Base-by-base conservation (phyloP, 2,329 filamentous ascomycete species). In the Colletotrichum truncatum region DNA sequence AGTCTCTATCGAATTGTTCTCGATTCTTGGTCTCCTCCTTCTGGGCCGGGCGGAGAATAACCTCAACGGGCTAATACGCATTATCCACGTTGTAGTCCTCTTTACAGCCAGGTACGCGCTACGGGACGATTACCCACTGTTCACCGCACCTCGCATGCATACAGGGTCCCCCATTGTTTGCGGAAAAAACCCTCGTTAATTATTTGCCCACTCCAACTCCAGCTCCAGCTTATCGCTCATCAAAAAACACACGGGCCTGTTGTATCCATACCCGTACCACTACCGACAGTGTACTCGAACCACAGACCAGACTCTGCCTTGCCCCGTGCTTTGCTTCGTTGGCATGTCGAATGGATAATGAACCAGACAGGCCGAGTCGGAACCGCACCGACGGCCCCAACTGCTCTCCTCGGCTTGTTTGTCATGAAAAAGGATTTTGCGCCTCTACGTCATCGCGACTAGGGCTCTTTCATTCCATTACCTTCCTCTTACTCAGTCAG, bases 81-180 rank as follows among this genome's bases (percentile, higher is more conserved):
- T 41, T 53, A 54, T 54, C 55, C 56, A 64, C 56, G 48, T 46
- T 54, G 38, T 59, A 25, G n/a, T n/a, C n/a, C 39, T 49, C 39
- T 28, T 36, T 30, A 57, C 36, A 12, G 25, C 21, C 54, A 59
- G 53, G 53, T 39, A 64, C 45, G 36, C 48, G 32, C 41, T 45
- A 32, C 62, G 41, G 54, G 41, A 49, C 38, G 28, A 30, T 45
- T 55, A 66, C 43, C 63, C 63, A 66, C 63, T 56, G 57, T 51
- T 63, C 63, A 65, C 63, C 63, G 49, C 49, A 65, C 43, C 49
- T 55, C 43, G 57, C 63, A 62, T 62, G 49, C 62, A 51, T 62
- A 65, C 58, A 56, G 63, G 63, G 58, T 54, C 62, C 46, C 43
- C 62, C 62, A 36, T 61, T 49, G 38, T 53, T 53, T 52, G 39